phyloP scores from a whole-genome alignment of 441 rosid genomes.

The Adansonia grandidieri region DNA sequence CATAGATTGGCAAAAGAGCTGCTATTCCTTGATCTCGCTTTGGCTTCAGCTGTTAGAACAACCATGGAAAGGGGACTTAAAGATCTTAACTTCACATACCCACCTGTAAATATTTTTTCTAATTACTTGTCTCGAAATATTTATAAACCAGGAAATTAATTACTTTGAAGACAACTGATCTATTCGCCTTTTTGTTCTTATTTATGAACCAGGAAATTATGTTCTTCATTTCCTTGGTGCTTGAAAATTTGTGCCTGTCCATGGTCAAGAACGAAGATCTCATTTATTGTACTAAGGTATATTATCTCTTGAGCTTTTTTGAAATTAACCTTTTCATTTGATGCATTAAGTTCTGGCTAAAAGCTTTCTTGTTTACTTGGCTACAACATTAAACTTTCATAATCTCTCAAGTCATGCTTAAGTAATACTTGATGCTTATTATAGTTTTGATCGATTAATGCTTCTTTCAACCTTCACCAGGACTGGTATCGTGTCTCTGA shows the following conservation, averaged over 20 bases:
- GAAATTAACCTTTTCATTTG: conserved; percentile 19
- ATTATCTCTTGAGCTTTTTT: conserved; percentile 27
- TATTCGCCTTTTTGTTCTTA: conserved; percentile 20
- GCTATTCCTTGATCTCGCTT: conserved; percentile 67
- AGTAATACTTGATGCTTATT: conserved; percentile 21
- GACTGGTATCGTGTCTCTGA: conserved; percentile 62
- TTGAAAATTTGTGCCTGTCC: conserved; percentile 75
- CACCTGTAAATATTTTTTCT: conserved; percentile 44
- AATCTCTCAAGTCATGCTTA: conserved; percentile 23
- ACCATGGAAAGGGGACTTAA: conserved; percentile 68
- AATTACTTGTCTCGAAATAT: conserved; percentile 11
- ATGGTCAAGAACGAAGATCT: conserved; percentile 72
- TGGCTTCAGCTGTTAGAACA: conserved; percentile 70
- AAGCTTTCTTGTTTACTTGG: neutral
- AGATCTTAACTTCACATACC: conserved; percentile 50
- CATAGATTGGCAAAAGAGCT: conserved; percentile 56
- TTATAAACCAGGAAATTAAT: conserved; percentile 5
- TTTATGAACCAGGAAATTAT: conserved; percentile 56
- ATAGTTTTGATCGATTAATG: conserved; percentile 14
- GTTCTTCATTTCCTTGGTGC: conserved; percentile 61
- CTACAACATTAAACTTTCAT: conserved; percentile 26
- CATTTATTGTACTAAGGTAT: conserved; percentile 70
- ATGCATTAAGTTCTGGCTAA: neutral
- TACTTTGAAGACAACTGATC: neutral
- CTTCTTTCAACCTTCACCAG: conserved; percentile 42